These are phyloP conservation scores for Diaporthe sp. DNA, from an alignment of 2,329 filamentous ascomycete genomes.

Conservation along the genomic window DNA sequence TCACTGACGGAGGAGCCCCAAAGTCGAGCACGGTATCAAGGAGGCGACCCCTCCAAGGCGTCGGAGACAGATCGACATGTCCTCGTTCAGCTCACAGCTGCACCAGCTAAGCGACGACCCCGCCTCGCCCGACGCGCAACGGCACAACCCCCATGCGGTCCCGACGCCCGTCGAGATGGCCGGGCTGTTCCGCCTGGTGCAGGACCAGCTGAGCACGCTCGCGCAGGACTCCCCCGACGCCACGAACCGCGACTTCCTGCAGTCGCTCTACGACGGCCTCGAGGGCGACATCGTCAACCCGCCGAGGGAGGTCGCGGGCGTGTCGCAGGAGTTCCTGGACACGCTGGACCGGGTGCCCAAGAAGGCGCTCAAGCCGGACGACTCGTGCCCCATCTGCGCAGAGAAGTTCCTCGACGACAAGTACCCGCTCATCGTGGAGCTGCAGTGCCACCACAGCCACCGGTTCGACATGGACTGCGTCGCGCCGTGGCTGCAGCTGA, in stretches of 20 bases:
- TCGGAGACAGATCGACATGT: slow-evolving; percentile 71
- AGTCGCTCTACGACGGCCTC: slow-evolving; percentile 57
- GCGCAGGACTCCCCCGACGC: slow-evolving; percentile 58
- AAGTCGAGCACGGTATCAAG: slow-evolving; percentile 74
- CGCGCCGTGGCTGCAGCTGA: slow-evolving; percentile 71
- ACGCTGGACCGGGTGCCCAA: slow-evolving; percentile 66
- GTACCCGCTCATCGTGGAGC: slow-evolving; percentile 71
- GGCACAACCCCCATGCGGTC: slow-evolving; percentile 66
- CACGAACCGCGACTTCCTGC: slow-evolving; percentile 62
- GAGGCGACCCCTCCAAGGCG: slow-evolving; percentile 51
- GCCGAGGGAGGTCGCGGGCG: slow-evolving; percentile 62
- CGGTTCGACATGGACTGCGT: slow-evolving; percentile 76
- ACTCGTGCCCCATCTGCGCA: slow-evolving; percentile 71
- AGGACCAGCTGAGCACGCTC: slow-evolving; percentile 66
- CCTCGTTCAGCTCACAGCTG: slow-evolving; percentile 69
- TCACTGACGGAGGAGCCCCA: slow-evolving; percentile 5
- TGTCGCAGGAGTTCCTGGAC: slow-evolving; percentile 70
- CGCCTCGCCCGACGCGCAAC: slow-evolving; percentile 45
- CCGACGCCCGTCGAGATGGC: slow-evolving; percentile 69
- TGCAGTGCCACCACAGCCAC: slow-evolving; percentile 70
- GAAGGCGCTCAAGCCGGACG: slow-evolving; percentile 60
- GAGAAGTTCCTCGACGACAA: slow-evolving; percentile 70
- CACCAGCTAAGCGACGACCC: slow-evolving; percentile 55
- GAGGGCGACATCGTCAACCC: slow-evolving; percentile 63
- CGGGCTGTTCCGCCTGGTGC: slow-evolving; percentile 67